phyloP scores from a whole-genome alignment of 148 eudicot genomes.

The Fagopyrum homotropicum region DNA sequence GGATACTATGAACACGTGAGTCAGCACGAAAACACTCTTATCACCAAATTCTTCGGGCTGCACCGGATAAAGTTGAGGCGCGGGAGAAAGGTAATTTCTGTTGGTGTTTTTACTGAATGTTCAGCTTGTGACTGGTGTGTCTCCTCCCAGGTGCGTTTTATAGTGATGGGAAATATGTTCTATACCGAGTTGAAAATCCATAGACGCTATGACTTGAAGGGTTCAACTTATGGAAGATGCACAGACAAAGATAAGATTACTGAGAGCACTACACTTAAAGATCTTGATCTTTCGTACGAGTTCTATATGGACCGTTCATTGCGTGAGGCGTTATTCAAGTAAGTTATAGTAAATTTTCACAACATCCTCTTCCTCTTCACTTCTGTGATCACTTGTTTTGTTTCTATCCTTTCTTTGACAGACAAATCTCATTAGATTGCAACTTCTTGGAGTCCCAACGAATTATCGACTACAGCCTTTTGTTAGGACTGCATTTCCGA shows the following conservation, averaged over 20 bases:
- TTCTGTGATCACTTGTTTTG: not conserved
- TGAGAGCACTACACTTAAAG: slow-evolving; percentile 67
- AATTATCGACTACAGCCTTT: slow-evolving; percentile 38
- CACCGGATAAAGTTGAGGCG: slow-evolving; percentile 57
- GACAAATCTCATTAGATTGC: slow-evolving; percentile 64
- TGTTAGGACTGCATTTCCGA: slow-evolving; percentile 47
- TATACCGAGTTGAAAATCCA: slow-evolving; percentile 82
- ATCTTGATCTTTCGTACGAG: slow-evolving; percentile 68
- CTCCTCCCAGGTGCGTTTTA: slow-evolving; percentile 55
- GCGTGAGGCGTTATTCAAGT: slow-evolving; percentile 72
- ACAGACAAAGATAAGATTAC: slow-evolving; percentile 51
- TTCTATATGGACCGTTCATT: slow-evolving; percentile 78
- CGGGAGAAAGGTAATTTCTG: slow-evolving; percentile 51
- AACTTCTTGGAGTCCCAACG: slow-evolving; percentile 64
- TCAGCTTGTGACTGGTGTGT: too few relatives aligned
- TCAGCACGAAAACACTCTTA: slow-evolving; percentile 62
- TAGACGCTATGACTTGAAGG: slow-evolving; percentile 85
- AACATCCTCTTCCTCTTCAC: too few relatives aligned
- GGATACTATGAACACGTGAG: slow-evolving; percentile 53
- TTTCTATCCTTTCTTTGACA: slow-evolving; percentile 26
- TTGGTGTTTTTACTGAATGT: too few relatives aligned
- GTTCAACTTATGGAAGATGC: slow-evolving; percentile 66
- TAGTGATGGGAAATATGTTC: slow-evolving; percentile 97
- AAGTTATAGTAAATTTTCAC: slow-evolving; percentile 12
- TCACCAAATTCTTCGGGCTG: slow-evolving; percentile 89